Evolutionary conservation across 805 yeast genomes (phyloP), one percentile per base, ranked within the genome.

Genomic region (Cyberlindnera amylophila): DNA sequence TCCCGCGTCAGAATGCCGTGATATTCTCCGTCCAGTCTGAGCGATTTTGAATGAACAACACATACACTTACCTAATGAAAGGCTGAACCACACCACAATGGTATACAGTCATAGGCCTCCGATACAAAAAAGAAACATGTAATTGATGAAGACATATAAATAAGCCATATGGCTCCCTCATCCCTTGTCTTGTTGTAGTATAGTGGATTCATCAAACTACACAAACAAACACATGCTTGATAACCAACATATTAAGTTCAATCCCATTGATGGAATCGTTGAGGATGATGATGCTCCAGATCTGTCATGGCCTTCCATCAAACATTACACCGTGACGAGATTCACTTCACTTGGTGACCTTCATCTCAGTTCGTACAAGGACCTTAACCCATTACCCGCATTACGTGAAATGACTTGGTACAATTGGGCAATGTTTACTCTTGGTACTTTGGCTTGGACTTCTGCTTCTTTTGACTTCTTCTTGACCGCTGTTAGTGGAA

Each of bases 381-480:
- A 54, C 27, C 30, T 72, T 36, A 74, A 74, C 50, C 81, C 81
- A 1, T 55, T 75, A 30, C 65, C 67, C 6, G 67, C 69, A 1
- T 54, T 74, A 27, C 55, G 51, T 15, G 64, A 66, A 40, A 58
- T 74, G 57, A 59, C 62, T 8, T 40, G 49, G 4, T 59, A 53
- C 28, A 67, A 74, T 44, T 82, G 88, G 86, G 67, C 70, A 41
- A 74, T 73, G 44, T 80, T 82, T 56, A 57, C 69, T 18, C 66
- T 79, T 52, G 87, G 85, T 3, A 71, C 77, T 50, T 60, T 67
- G 33, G 83, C 81, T 31, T 83, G 90, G 89, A 72, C 85, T 9
- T 72, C 82, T 72, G 90, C 83, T 43, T 80, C 86, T 6, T 75
- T 82, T 58, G 88, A 82, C 52, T 83, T 80, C 63, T 83, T 83